Evolutionary conservation across 2,329 filamentous ascomycete genomes (phyloP), one percentile per base, ranked within the genome.

Genomic region (Stemphylium lycopersici): DNA sequence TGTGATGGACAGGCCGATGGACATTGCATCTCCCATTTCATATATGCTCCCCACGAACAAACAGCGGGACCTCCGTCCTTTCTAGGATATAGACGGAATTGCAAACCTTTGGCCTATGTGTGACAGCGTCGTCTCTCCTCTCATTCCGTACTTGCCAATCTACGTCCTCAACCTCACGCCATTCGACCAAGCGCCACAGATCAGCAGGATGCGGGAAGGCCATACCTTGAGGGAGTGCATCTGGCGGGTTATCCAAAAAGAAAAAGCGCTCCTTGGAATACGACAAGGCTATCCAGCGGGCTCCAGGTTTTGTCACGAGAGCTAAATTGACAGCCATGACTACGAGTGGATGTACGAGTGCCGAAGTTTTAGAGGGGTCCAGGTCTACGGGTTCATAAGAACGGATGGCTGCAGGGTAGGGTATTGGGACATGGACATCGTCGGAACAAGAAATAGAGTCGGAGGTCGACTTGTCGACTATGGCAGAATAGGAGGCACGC

Each of bases 281-380:
- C 0, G 75, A 77, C 3, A 78, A 54, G 4, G 70, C 60, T 41
- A 79, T 70, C 77, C 77, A 79, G 18, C 64, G 66, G 4, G 68
- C 74, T 4, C 65, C 65, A 2, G 76, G 73, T 42, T 69, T 74
- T 0, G 75, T 66, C 4, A 77, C 52, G 3, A 72, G 63, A 1
- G 77, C 76, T 6, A 79, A 63, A 53, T 79, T 72, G 2, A 78
- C 65, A 12, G 75, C 75, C 37, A 78, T 61, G 20, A 78, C 56
- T 33, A 74, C 68, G 3, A 78, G 47, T 15, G 76, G 76, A 47
- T 78, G 72, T 3, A 77, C 58, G 34, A 55, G 49, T 15, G 68
- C 54, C 0, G 56, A 22, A 2, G 61, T 56, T 33, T 52, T 31
- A 6, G 56, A 31, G 4, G 58, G 1, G 3, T 54, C 38, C 16